These are phyloP conservation scores for Parasitella parasitica DNA, from an alignment of 371 early-diverging fungal species.

Conservation along the genomic window DNA sequence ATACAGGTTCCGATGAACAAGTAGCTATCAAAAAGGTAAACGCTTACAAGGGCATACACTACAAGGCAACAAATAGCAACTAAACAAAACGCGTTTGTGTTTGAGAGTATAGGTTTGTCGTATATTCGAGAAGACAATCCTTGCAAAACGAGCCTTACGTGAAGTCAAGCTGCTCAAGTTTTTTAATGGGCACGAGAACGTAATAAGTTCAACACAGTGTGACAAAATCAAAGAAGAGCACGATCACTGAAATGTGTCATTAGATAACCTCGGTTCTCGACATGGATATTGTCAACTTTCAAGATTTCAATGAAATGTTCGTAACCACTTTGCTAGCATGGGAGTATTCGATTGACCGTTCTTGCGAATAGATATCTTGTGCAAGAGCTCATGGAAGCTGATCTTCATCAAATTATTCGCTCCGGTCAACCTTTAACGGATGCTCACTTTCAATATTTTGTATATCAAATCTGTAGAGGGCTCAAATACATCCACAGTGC, in stretches of 20 bases:
- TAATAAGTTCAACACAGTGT: no score
- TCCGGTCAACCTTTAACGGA: slow-evolving; percentile 96
- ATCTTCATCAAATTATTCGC: slow-evolving; percentile 96
- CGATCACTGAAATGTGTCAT: no score
- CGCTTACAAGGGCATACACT: not conserved
- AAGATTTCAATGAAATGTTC: slow-evolving; percentile 86
- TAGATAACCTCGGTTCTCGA: slow-evolving; percentile 82
- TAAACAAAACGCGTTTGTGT: slow-evolving; percentile 8
- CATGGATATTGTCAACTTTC: slow-evolving; percentile 53
- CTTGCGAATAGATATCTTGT: slow-evolving; percentile 75
- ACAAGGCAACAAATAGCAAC: slow-evolving; percentile 8
- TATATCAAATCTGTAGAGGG: slow-evolving; percentile 96
- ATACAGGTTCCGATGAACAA: slow-evolving; percentile 76
- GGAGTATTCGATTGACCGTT: no score
- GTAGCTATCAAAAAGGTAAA: slow-evolving; percentile 92
- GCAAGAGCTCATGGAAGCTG: slow-evolving; percentile 98
- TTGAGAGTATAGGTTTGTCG: slow-evolving; percentile 37
- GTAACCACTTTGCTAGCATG: no score
- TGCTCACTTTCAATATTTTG: slow-evolving; percentile 97
- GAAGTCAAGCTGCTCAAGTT: slow-evolving; percentile 88
- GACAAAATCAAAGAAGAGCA: no score
- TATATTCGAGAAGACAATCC: slow-evolving; percentile 78
- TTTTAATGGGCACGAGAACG: slow-evolving; percentile 91
- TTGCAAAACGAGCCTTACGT: slow-evolving; percentile 85
- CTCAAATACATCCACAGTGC: slow-evolving; percentile 98